These are phyloP conservation scores for Meredithiella fracta DNA, from an alignment of 2,329 filamentous ascomycete genomes.

Conservation along the genomic window DNA sequence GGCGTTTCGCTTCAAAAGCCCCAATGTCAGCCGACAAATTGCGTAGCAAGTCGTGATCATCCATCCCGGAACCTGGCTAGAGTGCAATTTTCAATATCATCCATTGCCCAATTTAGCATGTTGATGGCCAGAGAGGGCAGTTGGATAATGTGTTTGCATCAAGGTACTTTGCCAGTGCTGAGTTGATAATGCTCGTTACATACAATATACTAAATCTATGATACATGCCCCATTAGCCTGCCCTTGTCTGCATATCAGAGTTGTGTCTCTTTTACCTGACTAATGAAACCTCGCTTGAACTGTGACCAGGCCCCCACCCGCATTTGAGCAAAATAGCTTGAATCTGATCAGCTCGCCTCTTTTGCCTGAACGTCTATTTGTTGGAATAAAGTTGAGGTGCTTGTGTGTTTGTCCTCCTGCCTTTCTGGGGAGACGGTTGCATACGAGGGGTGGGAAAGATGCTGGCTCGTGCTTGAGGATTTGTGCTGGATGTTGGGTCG, in stretches of 20 bases:
- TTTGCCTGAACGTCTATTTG: not conserved
- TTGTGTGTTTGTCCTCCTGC: conserved; percentile 9
- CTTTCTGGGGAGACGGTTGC: conserved; percentile 8
- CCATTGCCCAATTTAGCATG: not conserved
- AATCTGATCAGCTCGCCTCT: not conserved
- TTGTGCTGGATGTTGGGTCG: not conserved
- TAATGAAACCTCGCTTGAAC: no score
- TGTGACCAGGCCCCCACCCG: no score
- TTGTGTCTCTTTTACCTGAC: no score
- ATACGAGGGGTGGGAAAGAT: not conserved
- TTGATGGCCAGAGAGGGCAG: not conserved
- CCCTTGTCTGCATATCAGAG: not conserved
- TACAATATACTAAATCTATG: not conserved
- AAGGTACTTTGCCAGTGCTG: not conserved
- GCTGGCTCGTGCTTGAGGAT: no score
- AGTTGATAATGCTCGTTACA: not conserved
- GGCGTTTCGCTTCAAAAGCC: no score
- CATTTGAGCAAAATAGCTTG: no score
- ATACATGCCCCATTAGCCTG: not conserved
- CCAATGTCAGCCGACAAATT: no score
- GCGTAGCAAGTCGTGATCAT: no score
- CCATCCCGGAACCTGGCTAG: no score
- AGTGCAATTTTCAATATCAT: not conserved
- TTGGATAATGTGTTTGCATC: not conserved
- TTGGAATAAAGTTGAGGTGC: not conserved